phyloP scores from a whole-genome alignment of 768 basidiomycete genomes.

The Lepiota brunneoincarnata region DNA sequence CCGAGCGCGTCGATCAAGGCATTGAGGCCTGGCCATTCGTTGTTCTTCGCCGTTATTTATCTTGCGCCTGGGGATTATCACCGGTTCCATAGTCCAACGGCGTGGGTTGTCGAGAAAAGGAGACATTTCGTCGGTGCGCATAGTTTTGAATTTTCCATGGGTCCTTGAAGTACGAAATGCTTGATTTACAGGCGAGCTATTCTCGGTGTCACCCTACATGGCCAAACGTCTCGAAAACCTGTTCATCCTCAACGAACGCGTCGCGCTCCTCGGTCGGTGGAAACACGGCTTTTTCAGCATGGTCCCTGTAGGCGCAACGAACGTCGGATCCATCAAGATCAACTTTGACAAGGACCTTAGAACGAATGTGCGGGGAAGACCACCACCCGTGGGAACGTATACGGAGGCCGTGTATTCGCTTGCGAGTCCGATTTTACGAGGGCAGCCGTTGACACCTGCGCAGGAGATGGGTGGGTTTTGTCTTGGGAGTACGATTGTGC shows the following conservation, averaged over 20 bases:
- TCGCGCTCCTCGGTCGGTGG: constrained; percentile 93
- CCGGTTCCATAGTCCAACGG: constrained; percentile 92
- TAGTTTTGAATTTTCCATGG: not conserved
- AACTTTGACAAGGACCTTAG: constrained; percentile 92
- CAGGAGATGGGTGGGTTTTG: constrained; percentile 99
- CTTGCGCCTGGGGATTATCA: constrained; percentile 99
- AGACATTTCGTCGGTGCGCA: constrained; percentile 88
- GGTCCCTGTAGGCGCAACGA: constrained; percentile 98
- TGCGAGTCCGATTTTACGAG: constrained; percentile 79
- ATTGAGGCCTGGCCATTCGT: constrained; percentile 72
- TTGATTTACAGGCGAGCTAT: constrained; percentile 60
- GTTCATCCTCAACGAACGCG: constrained; percentile 98
- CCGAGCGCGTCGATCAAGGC: constrained; percentile 40
- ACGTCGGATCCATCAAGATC: constrained; percentile 94
- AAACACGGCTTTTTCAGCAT: constrained; percentile 94
- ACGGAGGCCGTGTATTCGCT: constrained; percentile 88
- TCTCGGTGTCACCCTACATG: constrained; percentile 95
- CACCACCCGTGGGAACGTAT: constrained; percentile 81
- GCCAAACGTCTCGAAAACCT: constrained; percentile 88
- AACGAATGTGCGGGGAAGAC: constrained; percentile 78
- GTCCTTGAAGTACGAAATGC: not conserved
- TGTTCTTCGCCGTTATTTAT: constrained; percentile 95
- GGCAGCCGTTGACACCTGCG: constrained; percentile 83
- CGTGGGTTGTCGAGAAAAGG: constrained; percentile 96
- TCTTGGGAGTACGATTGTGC: constrained; percentile 91